Evolutionary conservation across 129 eudicot species (phyloP), one percentile per base, ranked within the genome.

Genomic region (Pseudognaphalium luteoalbum): DNA sequence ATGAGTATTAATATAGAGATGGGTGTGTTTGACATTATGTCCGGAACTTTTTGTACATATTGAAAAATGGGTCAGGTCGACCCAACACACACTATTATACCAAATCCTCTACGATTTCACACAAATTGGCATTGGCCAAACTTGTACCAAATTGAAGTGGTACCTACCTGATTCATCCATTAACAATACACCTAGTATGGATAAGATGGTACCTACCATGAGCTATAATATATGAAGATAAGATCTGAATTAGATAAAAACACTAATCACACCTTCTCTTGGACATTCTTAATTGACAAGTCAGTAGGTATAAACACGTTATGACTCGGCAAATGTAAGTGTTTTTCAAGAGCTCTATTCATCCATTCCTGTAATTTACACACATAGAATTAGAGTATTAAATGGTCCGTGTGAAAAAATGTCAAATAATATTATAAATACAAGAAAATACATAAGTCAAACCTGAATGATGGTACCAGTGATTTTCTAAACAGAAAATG

Each of bases 221-320:
- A 80, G 72, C 44, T 32, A 71, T 12, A 71, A 19, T 39, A 21
- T 20, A 32, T 5, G 10, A 75, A 44, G 22, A 66, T 17, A 37
- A 67, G 0, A 61, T 32, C 20, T 34, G 52, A 42, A 74, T 80
- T 58, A 12, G 29, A 80, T 33, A 74, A 19, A 16, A 63, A 52
- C 71, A 79, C 10, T n/a, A 74, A 76, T 82, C 83, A 75, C 72
- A 91, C 99, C 95, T 94, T 84, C 71, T 79, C 87, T 21, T 68
- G 70, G 62, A 79, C 87, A 62, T 77, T 75, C 81, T 88, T 91
- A 65, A 94, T 75, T 44, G 97, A 85, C 67, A 94, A 84, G 83
- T 94, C 99, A 61, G 97, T 89, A 16, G 97, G 93, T 86, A 94
- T 94, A 83, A 94, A 91, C 81, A 88, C 84, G 78, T 94, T 94